Evolutionary conservation across 768 basidiomycete species (phyloP), one percentile per base, ranked within the genome.

Genomic region (Candolleomyces efflorescens): DNA sequence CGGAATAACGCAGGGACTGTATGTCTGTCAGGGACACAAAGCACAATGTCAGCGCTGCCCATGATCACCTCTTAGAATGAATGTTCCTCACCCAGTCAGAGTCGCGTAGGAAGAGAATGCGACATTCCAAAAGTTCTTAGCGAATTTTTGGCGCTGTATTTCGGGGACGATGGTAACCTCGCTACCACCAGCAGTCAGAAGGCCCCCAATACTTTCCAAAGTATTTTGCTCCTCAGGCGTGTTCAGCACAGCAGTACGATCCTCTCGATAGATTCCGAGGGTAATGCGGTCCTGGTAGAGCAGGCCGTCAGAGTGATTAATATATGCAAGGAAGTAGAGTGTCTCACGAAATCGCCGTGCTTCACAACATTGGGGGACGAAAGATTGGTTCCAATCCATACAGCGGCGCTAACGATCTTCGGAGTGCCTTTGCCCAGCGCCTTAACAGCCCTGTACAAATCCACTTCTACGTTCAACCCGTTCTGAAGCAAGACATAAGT

Each of bases 401-500:
- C 64, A 2, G 84, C 79, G 2, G 78, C 76, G 53, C 80, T 78
- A 37, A 87, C 74, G 37, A 87, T 83, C 24, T 67, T 78, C 0
- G 84, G 83, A 7, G 76, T 70, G 3, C 73, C 72, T 39, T 70
- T 68, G 5, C 66, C 68, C n/a, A 83, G 68, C 9, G 65, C 60
- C 57, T 72, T 73, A 11, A 83, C 56, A 1, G 84, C 77, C 10
- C 79, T 63, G 65, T 88, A 87, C 20, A 90, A 73, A 55, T 87
- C 87, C 36, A 69, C 73, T 65, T 91, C 90, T 11, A 89, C 83
- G 38, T 82, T 82, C 3, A 92, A 71, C 5, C 89, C 89, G 66
- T 92, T 92, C 74, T 91, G 85, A 49, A 87, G 62, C 12, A 89
- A 66, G 2, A 85, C 82, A 64, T 84, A 85, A 1, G 77, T 80